phyloP scores from a whole-genome alignment of 2,329 filamentous ascomycete species.

The Pseudocercospora vitis region DNA sequence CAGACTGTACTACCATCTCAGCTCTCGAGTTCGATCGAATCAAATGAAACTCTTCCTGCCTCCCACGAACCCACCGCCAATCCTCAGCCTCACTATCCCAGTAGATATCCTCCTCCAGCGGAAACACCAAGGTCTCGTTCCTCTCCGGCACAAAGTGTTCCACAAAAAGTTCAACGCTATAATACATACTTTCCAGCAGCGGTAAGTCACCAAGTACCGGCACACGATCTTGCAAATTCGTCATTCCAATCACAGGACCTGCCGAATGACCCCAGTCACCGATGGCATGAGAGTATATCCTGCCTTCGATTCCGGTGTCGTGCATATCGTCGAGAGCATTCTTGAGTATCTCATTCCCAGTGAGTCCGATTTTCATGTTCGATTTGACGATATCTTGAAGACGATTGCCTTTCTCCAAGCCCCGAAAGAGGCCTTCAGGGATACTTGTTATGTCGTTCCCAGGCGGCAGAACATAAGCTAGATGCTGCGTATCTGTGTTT shows the following conservation, averaged over 20 bases:
- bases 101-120: conserved; percentile 28
- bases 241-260: conserved; percentile 27
- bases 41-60: conserved; percentile 27
- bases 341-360: conserved; percentile 22
- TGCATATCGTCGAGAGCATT: conserved; percentile 15
- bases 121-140: conserved; percentile 23
- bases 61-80: conserved; percentile 27
- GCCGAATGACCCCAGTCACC: conserved; percentile 29
- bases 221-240: conserved; percentile 24
- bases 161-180: conserved; percentile 25
- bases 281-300: conserved; percentile 27
- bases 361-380: conserved; percentile 20
- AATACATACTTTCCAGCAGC: conserved; percentile 23
- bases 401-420: conserved; percentile 21
- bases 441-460: conserved; percentile 16
- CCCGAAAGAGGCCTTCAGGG: conserved; percentile 17
- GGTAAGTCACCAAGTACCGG: conserved; percentile 24
- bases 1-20: conserved; percentile 2
- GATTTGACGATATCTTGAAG: conserved; percentile 25
- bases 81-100: conserved; percentile 20
- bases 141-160: conserved; percentile 23
- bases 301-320: conserved; percentile 16
- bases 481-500: conserved; percentile 28
- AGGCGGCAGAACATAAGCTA: conserved; percentile 24
- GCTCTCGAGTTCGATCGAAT: conserved; percentile 8